Percentiles rank a stretch among this genome's conserved stretches.
phyloP scores from a whole-genome alignment of 2,329 filamentous ascomycete genomes.

The Bertia moriformis region DNA sequence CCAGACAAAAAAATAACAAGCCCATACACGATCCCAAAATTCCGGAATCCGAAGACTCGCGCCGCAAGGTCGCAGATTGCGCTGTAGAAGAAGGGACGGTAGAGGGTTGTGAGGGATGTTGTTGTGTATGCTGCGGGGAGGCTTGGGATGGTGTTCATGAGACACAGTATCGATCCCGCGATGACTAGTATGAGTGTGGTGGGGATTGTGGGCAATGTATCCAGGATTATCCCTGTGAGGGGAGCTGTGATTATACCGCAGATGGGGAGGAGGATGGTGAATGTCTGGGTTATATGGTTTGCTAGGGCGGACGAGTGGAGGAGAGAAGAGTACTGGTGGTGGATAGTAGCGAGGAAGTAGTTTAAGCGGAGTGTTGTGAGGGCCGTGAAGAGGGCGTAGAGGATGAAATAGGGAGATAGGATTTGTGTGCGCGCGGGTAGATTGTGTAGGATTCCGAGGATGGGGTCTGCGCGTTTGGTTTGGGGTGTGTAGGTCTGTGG shows the following conservation, averaged over 20 bases:
- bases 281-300: constrained; percentile 63
- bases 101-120: constrained; percentile 66
- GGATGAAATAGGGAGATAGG: constrained; percentile 65
- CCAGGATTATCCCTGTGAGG: constrained; percentile 69
- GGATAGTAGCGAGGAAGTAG: constrained; percentile 80
- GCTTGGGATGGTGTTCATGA: constrained; percentile 60
- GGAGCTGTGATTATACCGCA: constrained; percentile 76
- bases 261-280: constrained; percentile 71
- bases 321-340: constrained; percentile 67
- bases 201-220: constrained; percentile 58
- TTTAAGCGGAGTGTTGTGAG: constrained; percentile 73
- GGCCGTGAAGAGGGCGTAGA: constrained; percentile 66
- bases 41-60: constrained; percentile 84
- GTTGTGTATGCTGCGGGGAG: constrained; percentile 61
- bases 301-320: constrained; percentile 48
- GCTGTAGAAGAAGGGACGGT: constrained; percentile 82
- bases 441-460: constrained; percentile 77
- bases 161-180: constrained; percentile 59
- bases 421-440: constrained; percentile 60
- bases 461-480: constrained; percentile 34
- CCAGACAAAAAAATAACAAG: constrained; percentile 77
- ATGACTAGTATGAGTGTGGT: constrained; percentile 58
- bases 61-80: constrained; percentile 78
- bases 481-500: too few relatives aligned
- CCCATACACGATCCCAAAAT: constrained; percentile 88